Evolutionary conservation across 495 filamentous ascomycete genomes (phyloP).

Genomic region (Trichocladium uniseriatum): DNA sequence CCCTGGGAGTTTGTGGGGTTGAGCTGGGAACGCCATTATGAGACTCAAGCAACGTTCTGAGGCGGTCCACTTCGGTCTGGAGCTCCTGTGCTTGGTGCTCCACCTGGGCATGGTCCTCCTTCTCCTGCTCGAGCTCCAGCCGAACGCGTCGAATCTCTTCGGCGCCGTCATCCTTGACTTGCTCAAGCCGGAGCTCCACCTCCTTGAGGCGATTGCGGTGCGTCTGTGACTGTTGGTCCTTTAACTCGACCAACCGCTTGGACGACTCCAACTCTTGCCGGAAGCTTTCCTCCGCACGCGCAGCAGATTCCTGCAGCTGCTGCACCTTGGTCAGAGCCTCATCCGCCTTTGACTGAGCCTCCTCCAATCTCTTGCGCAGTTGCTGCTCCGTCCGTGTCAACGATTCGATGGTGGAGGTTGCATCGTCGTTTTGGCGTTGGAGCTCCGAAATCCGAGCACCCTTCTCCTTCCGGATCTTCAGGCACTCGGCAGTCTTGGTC

Average conservation of each 20-base stretch:
- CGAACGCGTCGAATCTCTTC: constrained; percentile 69
- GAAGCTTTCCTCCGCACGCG: constrained; percentile 70
- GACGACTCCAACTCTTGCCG: constrained; percentile 70
- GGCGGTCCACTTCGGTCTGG: constrained; percentile 59
- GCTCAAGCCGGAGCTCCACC: constrained; percentile 65
- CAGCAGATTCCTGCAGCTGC: constrained; percentile 71
- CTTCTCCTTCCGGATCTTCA: constrained; percentile 94
- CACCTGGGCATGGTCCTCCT: constrained; percentile 56
- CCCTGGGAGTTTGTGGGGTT: constrained; percentile 49
- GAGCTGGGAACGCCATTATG: constrained; percentile 26
- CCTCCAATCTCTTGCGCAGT: constrained; percentile 70
- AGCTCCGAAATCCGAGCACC: constrained; percentile 74
- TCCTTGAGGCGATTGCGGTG: constrained; percentile 74
- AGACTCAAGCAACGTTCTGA: constrained; percentile 38
- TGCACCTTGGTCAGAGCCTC: constrained; percentile 72
- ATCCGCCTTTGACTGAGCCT: constrained; percentile 76
- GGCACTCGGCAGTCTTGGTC: constrained; percentile 71
- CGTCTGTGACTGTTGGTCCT: constrained; percentile 71
- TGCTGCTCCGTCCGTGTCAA: constrained; percentile 69
- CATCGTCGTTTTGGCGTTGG: constrained; percentile 80
- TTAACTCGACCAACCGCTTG: constrained; percentile 72
- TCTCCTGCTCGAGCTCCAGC: constrained; percentile 74
- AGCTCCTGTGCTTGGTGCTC: constrained; percentile 66
- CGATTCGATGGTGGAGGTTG: constrained; percentile 61
- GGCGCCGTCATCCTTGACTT: constrained; percentile 69